A percentile compares a stretch with the other conserved stretches of the same genome.
Conservation (phyloP, 2,329 filamentous ascomycete species). For the Catunica adiposa region DNA sequence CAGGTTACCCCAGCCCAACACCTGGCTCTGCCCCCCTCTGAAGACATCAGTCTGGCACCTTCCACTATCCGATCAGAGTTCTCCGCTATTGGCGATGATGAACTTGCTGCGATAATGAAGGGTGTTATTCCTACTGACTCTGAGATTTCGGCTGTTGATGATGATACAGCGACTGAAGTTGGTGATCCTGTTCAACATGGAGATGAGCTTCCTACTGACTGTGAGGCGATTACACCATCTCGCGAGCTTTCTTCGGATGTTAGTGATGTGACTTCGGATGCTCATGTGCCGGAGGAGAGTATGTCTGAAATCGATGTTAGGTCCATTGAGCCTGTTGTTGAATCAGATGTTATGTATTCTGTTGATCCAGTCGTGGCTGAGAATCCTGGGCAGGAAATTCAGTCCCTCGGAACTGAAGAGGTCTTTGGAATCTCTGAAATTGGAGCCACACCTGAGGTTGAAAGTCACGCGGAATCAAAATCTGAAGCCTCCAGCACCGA, state of each 20-base stretch:
- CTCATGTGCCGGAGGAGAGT: not conserved
- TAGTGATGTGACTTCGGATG: not conserved
- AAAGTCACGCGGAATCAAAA: too few relatives aligned
- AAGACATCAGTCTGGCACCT: not conserved
- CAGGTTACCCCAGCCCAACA: not conserved
- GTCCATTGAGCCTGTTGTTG: not conserved
- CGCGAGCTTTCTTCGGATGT: not conserved
- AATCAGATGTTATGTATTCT: not conserved
- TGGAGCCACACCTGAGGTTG: too few relatives aligned
- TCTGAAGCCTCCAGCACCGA: too few relatives aligned
- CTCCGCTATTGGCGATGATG: constrained; percentile 4
- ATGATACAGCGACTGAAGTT: constrained; percentile 5
- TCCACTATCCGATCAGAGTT: constrained; percentile 7
- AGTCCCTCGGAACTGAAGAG: too few relatives aligned
- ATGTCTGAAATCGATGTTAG: not conserved
- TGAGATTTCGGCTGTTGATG: not conserved
- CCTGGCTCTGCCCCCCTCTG: not conserved
- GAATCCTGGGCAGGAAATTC: too few relatives aligned
- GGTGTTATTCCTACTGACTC: not conserved
- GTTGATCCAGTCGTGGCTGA: not conserved
- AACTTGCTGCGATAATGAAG: constrained; percentile 4
- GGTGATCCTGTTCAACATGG: constrained; percentile 2
- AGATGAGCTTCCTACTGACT: not conserved
- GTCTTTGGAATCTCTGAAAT: too few relatives aligned
- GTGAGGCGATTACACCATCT: not conserved